Base-by-base conservation (phyloP, 108 stramenopile species). In the Fistulifera solaris region DNA sequence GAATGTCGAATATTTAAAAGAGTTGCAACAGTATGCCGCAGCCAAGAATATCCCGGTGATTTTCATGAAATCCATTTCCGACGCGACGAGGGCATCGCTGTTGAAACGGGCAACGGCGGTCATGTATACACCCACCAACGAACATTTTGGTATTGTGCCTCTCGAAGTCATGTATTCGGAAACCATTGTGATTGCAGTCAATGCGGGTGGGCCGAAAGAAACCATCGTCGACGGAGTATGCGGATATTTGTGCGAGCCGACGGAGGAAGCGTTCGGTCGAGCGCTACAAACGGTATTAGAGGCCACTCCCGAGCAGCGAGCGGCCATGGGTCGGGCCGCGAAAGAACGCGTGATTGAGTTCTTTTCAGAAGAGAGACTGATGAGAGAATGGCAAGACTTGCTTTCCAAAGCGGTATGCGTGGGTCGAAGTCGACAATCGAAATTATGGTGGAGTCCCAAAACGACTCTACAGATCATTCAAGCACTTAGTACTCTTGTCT, bases 131-230 rank as follows among this genome's bases (percentile, higher is more conserved):
- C 98, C 98, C 22, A 64, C 88, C 48, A 54, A 72, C 46, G 98
- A 99, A 74, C 98, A 99, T 68, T 99, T 99, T 72, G 98, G 98
- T 16, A 99, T 99, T 61, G 98, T 99, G n/a, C 98, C 98, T 0
- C 66, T 99, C 16, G 98, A 99, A 72, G 94, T 92, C 38, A 97
- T 97, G 96, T 87, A 83, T 72, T 78, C 85, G 6, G 91, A 84
- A 12, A 68, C 83, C 1, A 94, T 96, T 1, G 88, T 92, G 7
- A 50, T 96, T 27, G 93, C 93, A 16, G 75, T 85, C 27, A 67
- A 75, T 19, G 73, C 73, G 38, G 98, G 96, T 11, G 98, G 98
- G 18, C 98, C 98, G 0, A 74, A 66, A 54, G 98, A 99, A 72
- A 94, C 95, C 1, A 73, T 99, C 27, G 61, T 78, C 13, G 71